Evolutionary conservation across 2,329 filamentous ascomycete genomes (phyloP).

Genomic region (Talaromyces sp.): DNA sequence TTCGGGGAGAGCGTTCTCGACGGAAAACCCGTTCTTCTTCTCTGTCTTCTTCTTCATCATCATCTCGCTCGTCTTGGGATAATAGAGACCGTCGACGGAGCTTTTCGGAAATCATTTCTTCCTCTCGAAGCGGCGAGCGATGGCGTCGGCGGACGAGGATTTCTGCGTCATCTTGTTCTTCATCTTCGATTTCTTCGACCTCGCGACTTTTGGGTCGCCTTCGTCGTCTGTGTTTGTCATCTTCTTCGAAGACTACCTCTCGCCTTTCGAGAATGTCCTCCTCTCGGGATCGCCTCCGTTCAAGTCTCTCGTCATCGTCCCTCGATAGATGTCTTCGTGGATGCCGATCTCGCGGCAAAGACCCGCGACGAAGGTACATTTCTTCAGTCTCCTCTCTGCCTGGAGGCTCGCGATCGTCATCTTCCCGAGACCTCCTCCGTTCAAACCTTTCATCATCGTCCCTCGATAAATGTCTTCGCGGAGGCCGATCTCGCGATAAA

Average conservation of each 20-base stretch:
- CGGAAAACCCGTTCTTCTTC: constrained; percentile 8
- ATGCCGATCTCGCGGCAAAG: constrained; percentile 11
- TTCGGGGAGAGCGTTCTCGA: constrained; percentile 1
- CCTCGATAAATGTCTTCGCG: constrained; percentile 18
- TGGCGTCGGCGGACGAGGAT: background rate
- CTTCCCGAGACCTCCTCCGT: background rate
- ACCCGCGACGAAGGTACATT: constrained; percentile 3
- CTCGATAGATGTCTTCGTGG: constrained; percentile 21
- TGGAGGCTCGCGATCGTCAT: constrained; percentile 6
- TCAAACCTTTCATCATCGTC: constrained; percentile 11
- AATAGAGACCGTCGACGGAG: constrained; percentile 7
- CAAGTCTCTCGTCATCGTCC: constrained; percentile 13
- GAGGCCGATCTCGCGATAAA: constrained; percentile 12
- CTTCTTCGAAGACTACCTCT: constrained; percentile 12
- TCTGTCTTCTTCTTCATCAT: background rate
- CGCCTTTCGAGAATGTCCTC: constrained; percentile 28
- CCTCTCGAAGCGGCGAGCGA: background rate
- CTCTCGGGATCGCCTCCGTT: background rate
- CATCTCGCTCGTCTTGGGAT: constrained; percentile 7
- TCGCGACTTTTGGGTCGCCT: constrained; percentile 10
- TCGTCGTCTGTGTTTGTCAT: background rate
- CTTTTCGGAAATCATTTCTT: background rate
- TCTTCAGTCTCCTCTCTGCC: constrained; percentile 16
- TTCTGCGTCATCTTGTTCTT: background rate
- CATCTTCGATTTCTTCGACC: background rate